Evolutionary conservation across 2,329 filamentous ascomycete species (phyloP), one percentile per base, ranked within the genome.

Genomic region (Fusarium coffeatum): DNA sequence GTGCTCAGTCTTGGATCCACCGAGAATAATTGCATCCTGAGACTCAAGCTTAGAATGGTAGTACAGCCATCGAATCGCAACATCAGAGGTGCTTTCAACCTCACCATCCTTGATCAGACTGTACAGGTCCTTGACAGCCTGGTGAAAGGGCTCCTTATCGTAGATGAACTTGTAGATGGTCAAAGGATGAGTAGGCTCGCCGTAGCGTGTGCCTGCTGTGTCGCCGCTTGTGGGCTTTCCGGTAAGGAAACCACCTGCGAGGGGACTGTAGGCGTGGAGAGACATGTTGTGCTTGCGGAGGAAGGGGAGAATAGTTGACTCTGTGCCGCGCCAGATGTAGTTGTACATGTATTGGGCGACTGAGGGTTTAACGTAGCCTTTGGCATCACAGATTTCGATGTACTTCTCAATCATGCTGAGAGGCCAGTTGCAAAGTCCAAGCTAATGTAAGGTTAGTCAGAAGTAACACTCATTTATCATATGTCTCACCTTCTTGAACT

Each of bases 381-480:
- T 49, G 1, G 46, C 15, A 6, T 49, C 46, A 2, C 46, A 49
- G 15, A 49, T 49, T 3, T 49, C 28, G 10, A 49, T 49, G 28
- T 49, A 49, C 46, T 49, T 49, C 28, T 49, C 28, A 18, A 49
- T 32, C 46, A 49, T 32, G n/a, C 46, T 32, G 20, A 49, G 46
- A 49, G 46, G 46, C 46, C 46, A 49, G 28, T 49, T 49, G 28
- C 46, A 49, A 49, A 49, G 46, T 9, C 46, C 46, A 7, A 49
- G 5, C 46, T 49, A 9, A 13, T 15, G 5, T 13, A 5, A 8
- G 4, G 9, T 49, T 8, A 49, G 27, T 12, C 3, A 32, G 11
- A 8, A 10, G 3, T 3, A 5, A 5, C 8, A 7, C 2, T 6
- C 0, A n/a, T 18, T 0, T 48, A 10, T 13, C 1, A 6, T 18